Conservation (phyloP, 768 basidiomycete genomes). For the Leucogyrophana mollusca region DNA sequence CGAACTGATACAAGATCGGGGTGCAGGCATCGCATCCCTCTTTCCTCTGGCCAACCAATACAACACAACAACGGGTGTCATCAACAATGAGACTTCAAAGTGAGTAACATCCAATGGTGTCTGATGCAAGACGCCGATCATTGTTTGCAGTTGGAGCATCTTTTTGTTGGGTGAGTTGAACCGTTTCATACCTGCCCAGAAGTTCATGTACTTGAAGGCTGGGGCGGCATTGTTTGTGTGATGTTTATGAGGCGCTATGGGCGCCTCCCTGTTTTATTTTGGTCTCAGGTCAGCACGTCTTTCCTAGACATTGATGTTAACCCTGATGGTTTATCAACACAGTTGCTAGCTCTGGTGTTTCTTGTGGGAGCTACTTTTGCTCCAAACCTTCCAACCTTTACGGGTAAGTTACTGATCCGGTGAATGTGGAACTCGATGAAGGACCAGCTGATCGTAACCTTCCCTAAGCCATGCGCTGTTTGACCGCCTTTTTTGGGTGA, state of each 20-base stretch:
- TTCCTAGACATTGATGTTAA: not conserved
- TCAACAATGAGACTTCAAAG: constrained; percentile 43
- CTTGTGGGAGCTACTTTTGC: constrained; percentile 43
- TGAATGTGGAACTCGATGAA: not conserved
- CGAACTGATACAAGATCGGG: too few relatives aligned
- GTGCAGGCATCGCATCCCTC: constrained; percentile 39
- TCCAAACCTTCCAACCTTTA: constrained; percentile 38
- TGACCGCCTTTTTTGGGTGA: not conserved
- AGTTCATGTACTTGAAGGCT: not conserved
- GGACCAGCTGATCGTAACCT: not conserved
- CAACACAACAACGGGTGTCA: constrained; percentile 36
- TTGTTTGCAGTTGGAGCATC: constrained; percentile 33
- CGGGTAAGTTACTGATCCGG: constrained; percentile 25
- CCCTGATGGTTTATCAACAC: not conserved
- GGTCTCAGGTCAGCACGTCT: not conserved
- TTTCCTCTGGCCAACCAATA: constrained; percentile 41
- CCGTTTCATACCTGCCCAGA: not conserved
- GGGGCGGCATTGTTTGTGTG: not conserved
- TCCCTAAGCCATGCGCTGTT: not conserved
- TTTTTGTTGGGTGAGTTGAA: constrained; percentile 30
- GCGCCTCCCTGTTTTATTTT: not conserved
- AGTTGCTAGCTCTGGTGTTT: constrained; percentile 41
- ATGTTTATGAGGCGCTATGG: not conserved
- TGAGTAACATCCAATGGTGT: not conserved
- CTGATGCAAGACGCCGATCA: not conserved